Conservation (phyloP, 495 filamentous ascomycete genomes). For the Staphylotrichum tortipilum region DNA sequence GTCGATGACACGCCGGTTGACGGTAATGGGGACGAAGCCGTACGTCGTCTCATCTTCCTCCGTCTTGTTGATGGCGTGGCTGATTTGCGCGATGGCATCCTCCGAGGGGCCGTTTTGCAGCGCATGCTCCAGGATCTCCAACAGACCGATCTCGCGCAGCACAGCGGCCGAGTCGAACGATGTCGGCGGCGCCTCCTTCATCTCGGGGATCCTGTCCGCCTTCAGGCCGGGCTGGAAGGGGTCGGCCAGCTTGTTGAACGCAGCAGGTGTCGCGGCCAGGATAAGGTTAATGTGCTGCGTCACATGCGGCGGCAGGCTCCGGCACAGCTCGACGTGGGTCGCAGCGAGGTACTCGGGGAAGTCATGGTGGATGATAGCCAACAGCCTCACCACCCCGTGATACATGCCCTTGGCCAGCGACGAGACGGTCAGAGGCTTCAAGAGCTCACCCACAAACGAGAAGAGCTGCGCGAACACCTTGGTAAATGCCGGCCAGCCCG, state of each 20-base stretch:
- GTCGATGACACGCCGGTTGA: slow-evolving; percentile 66
- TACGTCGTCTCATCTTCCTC: slow-evolving; percentile 48
- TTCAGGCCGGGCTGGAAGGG: slow-evolving; percentile 73
- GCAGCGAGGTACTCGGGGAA: slow-evolving; percentile 88
- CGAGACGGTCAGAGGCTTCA: slow-evolving; percentile 65
- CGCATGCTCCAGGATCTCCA: slow-evolving; percentile 57
- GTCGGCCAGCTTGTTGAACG: slow-evolving; percentile 69
- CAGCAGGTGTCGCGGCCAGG: slow-evolving; percentile 70
- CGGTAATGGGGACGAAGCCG: slow-evolving; percentile 53
- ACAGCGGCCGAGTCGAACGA: slow-evolving; percentile 49
- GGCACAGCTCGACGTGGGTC: slow-evolving; percentile 76
- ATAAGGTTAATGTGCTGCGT: slow-evolving; percentile 85
- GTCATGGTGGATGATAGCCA: slow-evolving; percentile 85
- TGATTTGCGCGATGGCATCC: slow-evolving; percentile 61
- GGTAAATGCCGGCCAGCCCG: slow-evolving; percentile 67
- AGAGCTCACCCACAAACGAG: slow-evolving; percentile 64
- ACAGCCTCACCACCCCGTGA: slow-evolving; percentile 68
- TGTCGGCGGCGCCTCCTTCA: slow-evolving; percentile 56
- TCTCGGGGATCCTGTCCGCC: slow-evolving; percentile 70
- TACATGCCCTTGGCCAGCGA: slow-evolving; percentile 73
- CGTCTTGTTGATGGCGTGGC: slow-evolving; percentile 53
- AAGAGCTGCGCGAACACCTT: slow-evolving; percentile 69
- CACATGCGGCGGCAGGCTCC: slow-evolving; percentile 75
- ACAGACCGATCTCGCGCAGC: slow-evolving; percentile 54
- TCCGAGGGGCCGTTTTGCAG: slow-evolving; percentile 54